A percentile compares a stretch with the other conserved stretches of the same genome.
These are phyloP conservation scores for Buxus sempervirens DNA, from an alignment of 164 flowering plant species.

Conservation along the genomic window DNA sequence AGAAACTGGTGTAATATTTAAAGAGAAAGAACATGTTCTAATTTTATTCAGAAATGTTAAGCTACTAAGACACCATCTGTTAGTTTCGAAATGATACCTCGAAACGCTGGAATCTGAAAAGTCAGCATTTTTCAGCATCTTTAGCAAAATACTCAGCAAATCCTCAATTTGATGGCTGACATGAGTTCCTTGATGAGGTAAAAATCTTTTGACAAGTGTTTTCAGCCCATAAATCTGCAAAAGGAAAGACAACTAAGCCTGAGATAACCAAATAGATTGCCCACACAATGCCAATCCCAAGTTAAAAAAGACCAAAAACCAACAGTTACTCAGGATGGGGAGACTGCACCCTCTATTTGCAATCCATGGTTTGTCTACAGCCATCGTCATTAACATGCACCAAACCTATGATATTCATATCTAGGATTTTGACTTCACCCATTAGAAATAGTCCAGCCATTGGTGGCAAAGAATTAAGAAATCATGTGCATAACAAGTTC, in stretches of 20 bases:
- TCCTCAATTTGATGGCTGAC: slow-evolving; percentile 31
- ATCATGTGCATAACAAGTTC: too few species aligned
- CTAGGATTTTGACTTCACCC: background rate
- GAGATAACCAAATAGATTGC: background rate
- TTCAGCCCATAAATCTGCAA: slow-evolving; percentile 84
- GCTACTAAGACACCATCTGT: background rate
- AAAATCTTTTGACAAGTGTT: slow-evolving; percentile 65
- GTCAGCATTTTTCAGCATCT: slow-evolving; percentile 43
- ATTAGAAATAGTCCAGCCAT: too few species aligned
- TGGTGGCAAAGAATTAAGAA: background rate
- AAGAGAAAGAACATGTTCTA: background rate
- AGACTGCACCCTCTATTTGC: background rate
- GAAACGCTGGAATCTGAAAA: slow-evolving; percentile 24
- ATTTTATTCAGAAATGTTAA: background rate
- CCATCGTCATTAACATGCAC: background rate
- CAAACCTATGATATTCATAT: background rate
- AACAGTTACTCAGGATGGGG: background rate
- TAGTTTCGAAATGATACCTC: slow-evolving; percentile 35
- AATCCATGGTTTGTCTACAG: background rate
- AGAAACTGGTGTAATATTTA: too few species aligned
- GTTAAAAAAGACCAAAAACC: background rate
- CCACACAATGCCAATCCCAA: background rate
- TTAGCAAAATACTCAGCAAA: slow-evolving; percentile 44
- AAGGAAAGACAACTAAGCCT: background rate
- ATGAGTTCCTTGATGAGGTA: slow-evolving; percentile 52